Conservation (phyloP, 306 rosid species). For the Citrullus amarus region DNA sequence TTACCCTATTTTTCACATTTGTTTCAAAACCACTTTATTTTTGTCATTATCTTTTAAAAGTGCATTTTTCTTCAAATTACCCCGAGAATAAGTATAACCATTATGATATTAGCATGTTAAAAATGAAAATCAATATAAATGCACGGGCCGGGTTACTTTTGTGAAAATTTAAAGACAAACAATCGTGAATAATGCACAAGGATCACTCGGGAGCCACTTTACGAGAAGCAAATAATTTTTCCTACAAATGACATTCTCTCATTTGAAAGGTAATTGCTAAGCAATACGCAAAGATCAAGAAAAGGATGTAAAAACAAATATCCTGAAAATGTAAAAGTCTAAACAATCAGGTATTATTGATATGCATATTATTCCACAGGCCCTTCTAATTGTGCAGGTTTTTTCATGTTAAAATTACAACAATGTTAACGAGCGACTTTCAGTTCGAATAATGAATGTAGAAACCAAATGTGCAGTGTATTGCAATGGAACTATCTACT, state of each 20-base stretch:
- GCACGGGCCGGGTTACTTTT: too few species aligned
- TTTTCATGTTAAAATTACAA: slow-evolving; percentile 43
- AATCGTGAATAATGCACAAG: too few species aligned
- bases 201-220: too few species aligned
- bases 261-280: too few species aligned
- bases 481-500: neutral
- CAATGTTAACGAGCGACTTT: slow-evolving; percentile 29
- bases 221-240: neutral
- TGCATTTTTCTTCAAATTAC: too few species aligned
- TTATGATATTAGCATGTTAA: too few species aligned
- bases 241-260: neutral
- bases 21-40: too few species aligned
- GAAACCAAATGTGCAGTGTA: neutral
- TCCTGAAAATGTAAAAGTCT: neutral
- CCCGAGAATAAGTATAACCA: too few species aligned
- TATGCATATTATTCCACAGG: slow-evolving; percentile 33
- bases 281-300: neutral
- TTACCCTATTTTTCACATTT: too few species aligned
- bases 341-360: slow-evolving; percentile 7
- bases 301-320: neutral
- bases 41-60: too few species aligned
- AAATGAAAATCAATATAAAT: too few species aligned
- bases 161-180: too few species aligned
- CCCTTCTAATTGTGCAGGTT: slow-evolving; percentile 39
- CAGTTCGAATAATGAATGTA: neutral